Conservation (phyloP, 805 yeast genomes). For the Yamadazyma paraphyllophila region DNA sequence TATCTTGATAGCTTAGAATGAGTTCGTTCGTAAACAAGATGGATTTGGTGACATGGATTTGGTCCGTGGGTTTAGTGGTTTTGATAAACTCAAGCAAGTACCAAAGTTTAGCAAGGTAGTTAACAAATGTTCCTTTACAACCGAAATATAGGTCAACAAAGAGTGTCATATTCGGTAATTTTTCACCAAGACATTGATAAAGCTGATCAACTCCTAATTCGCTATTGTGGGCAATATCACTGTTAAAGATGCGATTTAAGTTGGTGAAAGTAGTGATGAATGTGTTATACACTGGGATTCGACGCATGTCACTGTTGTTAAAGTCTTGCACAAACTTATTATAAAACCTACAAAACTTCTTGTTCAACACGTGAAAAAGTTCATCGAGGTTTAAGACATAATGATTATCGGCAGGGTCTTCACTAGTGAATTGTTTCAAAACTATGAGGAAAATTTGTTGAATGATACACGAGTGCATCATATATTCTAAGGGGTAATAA, state of each 20-base stretch:
- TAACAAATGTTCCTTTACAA: constrained; percentile 19
- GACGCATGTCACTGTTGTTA: background rate
- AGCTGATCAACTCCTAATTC: constrained; percentile 12
- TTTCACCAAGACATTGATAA: constrained; percentile 6
- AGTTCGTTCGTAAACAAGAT: constrained; percentile 18
- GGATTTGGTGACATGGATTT: constrained; percentile 15
- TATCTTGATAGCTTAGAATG: constrained; percentile 14
- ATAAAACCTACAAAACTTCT: constrained; percentile 15
- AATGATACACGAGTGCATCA: constrained; percentile 19
- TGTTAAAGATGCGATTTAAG: constrained; percentile 6
- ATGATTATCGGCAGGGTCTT: background rate
- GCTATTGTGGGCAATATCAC: constrained; percentile 2
- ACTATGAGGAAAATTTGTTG: constrained; percentile 20
- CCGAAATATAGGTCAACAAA: constrained; percentile 25
- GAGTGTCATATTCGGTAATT: constrained; percentile 15
- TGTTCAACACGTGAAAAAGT: constrained; percentile 11
- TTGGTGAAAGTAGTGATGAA: constrained; percentile 11
- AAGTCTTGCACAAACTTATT: constrained; percentile 14
- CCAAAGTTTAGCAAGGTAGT: constrained; percentile 23
- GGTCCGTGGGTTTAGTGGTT: constrained; percentile 9
- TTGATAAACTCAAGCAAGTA: constrained; percentile 21
- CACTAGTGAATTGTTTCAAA: constrained; percentile 14
- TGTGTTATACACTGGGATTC: constrained; percentile 8
- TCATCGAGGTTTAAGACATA: constrained; percentile 14
- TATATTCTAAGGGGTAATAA: constrained; percentile 13